phyloP scores from a whole-genome alignment of 305 asterid species.

The Solanum hybrid region DNA sequence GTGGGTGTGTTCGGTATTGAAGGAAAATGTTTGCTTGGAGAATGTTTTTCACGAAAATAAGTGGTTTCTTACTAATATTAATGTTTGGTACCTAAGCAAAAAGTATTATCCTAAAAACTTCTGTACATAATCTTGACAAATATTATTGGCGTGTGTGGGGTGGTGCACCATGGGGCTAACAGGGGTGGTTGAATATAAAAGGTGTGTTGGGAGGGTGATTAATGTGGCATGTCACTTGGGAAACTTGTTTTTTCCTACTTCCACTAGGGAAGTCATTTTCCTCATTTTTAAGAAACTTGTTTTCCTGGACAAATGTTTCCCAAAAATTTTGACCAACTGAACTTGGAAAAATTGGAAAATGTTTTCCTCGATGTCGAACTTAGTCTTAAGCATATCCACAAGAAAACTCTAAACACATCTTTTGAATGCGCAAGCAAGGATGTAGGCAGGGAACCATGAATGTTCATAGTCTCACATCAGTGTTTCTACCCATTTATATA shows the following conservation, averaged over 20 bases:
- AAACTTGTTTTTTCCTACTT: neutral
- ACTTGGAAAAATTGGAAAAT: neutral
- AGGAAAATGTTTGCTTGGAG: neutral
- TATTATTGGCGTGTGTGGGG: neutral
- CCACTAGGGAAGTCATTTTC: neutral
- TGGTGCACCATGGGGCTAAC: neutral
- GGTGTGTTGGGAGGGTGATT: neutral
- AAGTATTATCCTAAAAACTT: neutral
- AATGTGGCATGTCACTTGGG: neutral
- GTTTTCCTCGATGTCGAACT: neutral
- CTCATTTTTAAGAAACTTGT: neutral
- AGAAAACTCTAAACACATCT: neutral
- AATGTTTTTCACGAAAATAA: neutral
- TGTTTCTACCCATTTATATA: neutral
- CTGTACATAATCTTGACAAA: neutral
- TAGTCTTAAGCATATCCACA: neutral
- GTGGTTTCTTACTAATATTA: neutral
- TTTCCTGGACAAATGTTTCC: neutral
- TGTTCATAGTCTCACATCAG: neutral
- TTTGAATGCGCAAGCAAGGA: neutral
- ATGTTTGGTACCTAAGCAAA: neutral
- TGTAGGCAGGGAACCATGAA: neutral
- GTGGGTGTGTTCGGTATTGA: neutral
- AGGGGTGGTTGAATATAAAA: neutral
- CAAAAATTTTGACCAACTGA: neutral